A percentile compares a stretch with the other conserved stretches of the same genome.
These are phyloP conservation scores for Parascedosporium putredinis DNA, from an alignment of 2,329 filamentous ascomycete species.

Conservation along the genomic window DNA sequence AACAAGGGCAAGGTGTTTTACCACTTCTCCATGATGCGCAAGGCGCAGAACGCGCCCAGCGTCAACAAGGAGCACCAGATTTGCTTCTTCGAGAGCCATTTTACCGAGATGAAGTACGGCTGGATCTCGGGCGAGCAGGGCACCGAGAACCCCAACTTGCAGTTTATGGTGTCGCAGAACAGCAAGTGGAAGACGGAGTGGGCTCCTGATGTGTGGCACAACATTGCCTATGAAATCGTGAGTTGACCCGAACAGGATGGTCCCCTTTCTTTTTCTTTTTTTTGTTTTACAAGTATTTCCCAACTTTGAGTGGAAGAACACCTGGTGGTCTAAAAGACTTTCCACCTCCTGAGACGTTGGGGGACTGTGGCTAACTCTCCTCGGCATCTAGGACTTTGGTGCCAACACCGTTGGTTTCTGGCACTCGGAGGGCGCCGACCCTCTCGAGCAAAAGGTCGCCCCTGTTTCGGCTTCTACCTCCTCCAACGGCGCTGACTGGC, in stretches of 20 bases:
- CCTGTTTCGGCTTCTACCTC: conserved; percentile 50
- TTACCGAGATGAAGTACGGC: conserved; percentile 64
- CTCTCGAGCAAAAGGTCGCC: conserved; percentile 46
- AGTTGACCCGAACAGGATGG: background rate
- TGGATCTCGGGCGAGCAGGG: conserved; percentile 39
- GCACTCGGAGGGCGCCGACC: conserved; percentile 53
- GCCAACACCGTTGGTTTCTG: conserved; percentile 55
- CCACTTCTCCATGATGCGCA: conserved; percentile 58
- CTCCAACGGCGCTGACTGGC: conserved; percentile 62
- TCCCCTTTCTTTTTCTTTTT: background rate
- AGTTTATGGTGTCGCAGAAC: conserved; percentile 52
- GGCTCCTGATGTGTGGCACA: conserved; percentile 59
- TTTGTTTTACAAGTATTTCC: no score
- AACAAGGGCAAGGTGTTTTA: conserved; percentile 59
- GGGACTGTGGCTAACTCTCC: no score
- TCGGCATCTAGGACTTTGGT: conserved; percentile 41
- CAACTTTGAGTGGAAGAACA: no score
- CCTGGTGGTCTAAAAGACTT: no score
- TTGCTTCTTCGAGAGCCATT: conserved; percentile 56
- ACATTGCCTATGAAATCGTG: conserved; percentile 59
- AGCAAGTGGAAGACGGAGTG: conserved; percentile 54
- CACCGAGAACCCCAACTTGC: conserved; percentile 41
- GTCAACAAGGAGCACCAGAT: conserved; percentile 57
- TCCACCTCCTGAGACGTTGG: no score
- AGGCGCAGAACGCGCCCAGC: conserved; percentile 47